phyloP scores from a whole-genome alignment of 2,329 filamentous ascomycete genomes.

The Colletotrichum sp. region DNA sequence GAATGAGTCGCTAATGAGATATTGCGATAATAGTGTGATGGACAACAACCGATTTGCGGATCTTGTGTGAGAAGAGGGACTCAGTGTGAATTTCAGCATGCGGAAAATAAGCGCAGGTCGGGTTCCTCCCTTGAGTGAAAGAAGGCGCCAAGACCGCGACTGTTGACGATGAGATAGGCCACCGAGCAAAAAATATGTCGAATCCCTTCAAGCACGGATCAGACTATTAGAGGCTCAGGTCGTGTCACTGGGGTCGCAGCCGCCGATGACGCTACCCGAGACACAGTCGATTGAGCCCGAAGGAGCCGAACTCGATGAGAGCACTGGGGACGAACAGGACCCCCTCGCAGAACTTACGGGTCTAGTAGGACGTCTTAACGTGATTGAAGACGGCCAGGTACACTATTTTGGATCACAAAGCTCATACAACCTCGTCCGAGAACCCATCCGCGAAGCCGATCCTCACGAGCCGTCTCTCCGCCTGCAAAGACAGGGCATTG shows the following conservation, averaged over 20 bases:
- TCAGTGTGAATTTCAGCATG: conserved; percentile 15
- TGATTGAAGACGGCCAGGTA: conserved; percentile 26
- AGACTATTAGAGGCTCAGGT: conserved; percentile 21
- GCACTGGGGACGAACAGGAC: neutral
- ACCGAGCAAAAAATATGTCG: conserved; percentile 28
- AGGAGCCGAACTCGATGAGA: neutral
- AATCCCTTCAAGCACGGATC: conserved; percentile 25
- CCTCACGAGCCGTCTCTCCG: neutral
- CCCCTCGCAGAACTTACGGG: conserved; percentile 22
- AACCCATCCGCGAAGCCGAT: neutral
- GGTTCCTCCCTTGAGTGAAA: neutral
- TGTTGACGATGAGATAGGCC: conserved; percentile 17
- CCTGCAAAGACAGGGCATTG: conserved; percentile 11
- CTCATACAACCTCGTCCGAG: conserved; percentile 23
- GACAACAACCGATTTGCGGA: conserved; percentile 13
- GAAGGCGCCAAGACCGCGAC: too few species aligned
- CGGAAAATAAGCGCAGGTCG: conserved; percentile 19
- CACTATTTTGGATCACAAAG: conserved; percentile 30
- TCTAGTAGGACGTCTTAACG: conserved; percentile 8
- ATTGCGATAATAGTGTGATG: conserved; percentile 12
- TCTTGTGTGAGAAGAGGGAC: conserved; percentile 8
- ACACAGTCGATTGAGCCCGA: neutral
- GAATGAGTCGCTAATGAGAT: neutral
- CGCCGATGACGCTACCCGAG: neutral
- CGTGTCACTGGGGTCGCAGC: neutral